Conservation (phyloP, 169 alveolate species). For the Plasmodium knowlesi region DNA sequence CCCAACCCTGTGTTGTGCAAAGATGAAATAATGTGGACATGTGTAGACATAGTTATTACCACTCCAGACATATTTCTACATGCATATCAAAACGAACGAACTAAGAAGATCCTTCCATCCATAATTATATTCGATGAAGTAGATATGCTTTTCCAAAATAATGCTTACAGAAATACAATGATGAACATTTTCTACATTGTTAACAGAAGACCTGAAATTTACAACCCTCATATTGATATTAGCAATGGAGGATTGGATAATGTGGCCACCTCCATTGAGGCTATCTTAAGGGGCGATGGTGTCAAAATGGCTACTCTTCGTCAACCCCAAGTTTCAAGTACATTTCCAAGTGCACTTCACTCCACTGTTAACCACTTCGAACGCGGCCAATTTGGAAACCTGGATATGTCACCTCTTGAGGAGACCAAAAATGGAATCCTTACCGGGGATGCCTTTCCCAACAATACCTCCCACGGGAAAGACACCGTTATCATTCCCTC, state of each 20-base stretch:
- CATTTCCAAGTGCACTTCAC: neutral
- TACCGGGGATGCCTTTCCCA: neutral
- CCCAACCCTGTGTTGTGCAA: conserved; percentile 29
- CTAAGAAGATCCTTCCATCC: conserved; percentile 74
- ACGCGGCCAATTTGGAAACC: neutral
- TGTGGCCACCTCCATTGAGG: conserved; percentile 21
- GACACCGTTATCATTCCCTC: neutral
- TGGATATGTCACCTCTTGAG: neutral
- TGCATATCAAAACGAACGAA: conserved; percentile 47
- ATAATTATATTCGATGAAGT: conserved; percentile 84
- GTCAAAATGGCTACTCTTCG: neutral
- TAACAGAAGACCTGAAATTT: conserved; percentile 80
- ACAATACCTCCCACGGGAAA: neutral
- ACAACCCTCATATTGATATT: conserved; percentile 78
- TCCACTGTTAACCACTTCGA: neutral
- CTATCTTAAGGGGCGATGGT: neutral
- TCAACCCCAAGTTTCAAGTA: neutral
- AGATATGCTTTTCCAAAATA: conserved; percentile 82
- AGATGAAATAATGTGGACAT: conserved; percentile 78
- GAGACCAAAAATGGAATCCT: neutral
- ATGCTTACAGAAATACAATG: conserved; percentile 82
- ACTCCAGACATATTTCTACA: conserved; percentile 81
- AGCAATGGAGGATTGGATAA: conserved; percentile 14
- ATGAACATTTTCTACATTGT: conserved; percentile 78
- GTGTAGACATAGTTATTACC: conserved; percentile 80